A percentile compares a stretch with the other conserved stretches of the same genome.
These are phyloP conservation scores for Geotrichum aggregatum DNA, from an alignment of 1,139 yeast species.

Conservation along the genomic window DNA sequence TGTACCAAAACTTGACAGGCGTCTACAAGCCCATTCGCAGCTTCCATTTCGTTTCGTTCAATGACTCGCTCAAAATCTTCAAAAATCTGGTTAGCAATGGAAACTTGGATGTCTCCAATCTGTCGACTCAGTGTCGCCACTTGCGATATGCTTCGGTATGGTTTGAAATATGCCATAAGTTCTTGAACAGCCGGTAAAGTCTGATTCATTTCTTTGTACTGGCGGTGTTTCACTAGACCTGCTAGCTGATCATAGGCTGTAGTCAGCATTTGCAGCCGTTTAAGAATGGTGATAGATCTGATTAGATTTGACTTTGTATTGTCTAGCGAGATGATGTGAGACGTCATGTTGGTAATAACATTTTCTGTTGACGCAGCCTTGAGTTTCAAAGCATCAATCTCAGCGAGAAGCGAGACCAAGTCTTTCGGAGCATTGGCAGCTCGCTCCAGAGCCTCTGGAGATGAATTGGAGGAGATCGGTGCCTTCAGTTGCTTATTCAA, in stretches of 20 bases:
- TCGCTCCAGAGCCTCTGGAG: constrained; percentile 4
- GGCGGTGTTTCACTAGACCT: constrained; percentile 44
- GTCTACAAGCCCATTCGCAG: constrained; percentile 40
- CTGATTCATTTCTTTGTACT: constrained; percentile 64
- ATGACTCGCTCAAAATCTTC: constrained; percentile 59
- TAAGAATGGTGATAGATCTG: constrained; percentile 76
- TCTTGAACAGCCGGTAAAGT: constrained; percentile 76
- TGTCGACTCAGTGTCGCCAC: constrained; percentile 65
- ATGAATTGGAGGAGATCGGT: not conserved
- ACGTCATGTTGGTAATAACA: constrained; percentile 65
- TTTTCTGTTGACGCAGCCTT: constrained; percentile 57
- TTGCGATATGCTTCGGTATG: constrained; percentile 79
- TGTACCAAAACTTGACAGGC: constrained; percentile 74
- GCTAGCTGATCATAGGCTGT: constrained; percentile 69
- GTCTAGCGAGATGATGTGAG: constrained; percentile 73
- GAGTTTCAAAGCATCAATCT: constrained; percentile 45
- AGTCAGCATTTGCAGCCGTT: constrained; percentile 80
- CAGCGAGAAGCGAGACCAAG: constrained; percentile 40
- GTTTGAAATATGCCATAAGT: constrained; percentile 68
- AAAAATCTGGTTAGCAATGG: constrained; percentile 67
- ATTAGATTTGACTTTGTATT: constrained; percentile 78
- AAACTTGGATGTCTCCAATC: constrained; percentile 60
- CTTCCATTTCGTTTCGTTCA: constrained; percentile 24
- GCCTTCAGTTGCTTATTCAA: constrained; percentile 29
- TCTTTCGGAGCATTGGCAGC: constrained; percentile 14